Percentiles rank a stretch among this genome's conserved stretches.
phyloP scores from a whole-genome alignment of 1,284 basidiomycete species.

The Taiwanofungus camphoratus region DNA sequence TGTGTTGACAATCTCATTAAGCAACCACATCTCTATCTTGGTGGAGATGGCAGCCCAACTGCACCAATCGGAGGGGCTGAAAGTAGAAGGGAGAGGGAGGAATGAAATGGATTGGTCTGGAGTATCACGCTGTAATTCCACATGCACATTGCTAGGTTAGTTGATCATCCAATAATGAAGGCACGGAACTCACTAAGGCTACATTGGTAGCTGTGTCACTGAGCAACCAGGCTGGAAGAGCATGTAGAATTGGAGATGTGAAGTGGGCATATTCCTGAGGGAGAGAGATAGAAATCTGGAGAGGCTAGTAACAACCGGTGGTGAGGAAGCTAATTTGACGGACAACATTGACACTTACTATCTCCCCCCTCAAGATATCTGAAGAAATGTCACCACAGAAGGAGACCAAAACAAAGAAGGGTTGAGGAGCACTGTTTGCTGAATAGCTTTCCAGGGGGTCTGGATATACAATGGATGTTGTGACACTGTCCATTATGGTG shows the following conservation, averaged over 20 bases:
- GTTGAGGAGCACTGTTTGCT: background rate
- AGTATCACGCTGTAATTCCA: background rate
- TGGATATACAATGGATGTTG: background rate
- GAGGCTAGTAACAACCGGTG: background rate
- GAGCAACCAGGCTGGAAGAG: background rate
- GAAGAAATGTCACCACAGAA: slow-evolving; percentile 1
- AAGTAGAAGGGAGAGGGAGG: background rate
- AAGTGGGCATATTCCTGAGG: slow-evolving; percentile 1
- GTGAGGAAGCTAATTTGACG: background rate
- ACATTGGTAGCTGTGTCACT: background rate
- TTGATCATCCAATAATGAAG: background rate
- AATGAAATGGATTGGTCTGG: background rate
- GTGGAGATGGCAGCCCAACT: background rate
- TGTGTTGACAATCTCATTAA: background rate
- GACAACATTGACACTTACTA: background rate
- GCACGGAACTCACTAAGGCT: background rate
- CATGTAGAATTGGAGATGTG: background rate
- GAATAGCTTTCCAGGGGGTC: background rate
- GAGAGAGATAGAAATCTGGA: slow-evolving; percentile 1
- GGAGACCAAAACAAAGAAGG: background rate
- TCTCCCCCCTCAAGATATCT: background rate
- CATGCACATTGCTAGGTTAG: background rate
- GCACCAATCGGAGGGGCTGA: background rate
- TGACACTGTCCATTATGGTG: background rate
- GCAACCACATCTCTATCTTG: background rate